Evolutionary conservation across 2,329 filamentous ascomycete species (phyloP).

Genomic region (Pseudodiploospora longispora): DNA sequence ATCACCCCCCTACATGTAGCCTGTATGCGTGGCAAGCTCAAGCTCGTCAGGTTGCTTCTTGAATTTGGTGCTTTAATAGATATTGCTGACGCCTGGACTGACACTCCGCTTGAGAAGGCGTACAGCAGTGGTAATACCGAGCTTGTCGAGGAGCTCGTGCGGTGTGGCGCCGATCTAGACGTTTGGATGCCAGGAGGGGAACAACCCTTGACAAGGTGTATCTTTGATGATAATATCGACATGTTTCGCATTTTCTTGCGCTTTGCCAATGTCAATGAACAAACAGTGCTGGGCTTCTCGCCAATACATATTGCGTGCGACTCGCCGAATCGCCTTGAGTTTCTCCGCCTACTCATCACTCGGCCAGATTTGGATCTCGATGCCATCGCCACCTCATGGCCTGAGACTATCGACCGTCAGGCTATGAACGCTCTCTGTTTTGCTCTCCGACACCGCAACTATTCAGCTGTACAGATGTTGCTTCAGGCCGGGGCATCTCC

Average conservation of each 20-base stretch:
- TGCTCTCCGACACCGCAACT: slow-evolving; percentile 7
- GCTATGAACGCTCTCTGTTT: slow-evolving; percentile 6
- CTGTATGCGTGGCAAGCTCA: slow-evolving; percentile 3
- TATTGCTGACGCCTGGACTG: slow-evolving; percentile 6
- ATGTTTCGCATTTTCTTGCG: slow-evolving; percentile 9
- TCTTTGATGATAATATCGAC: slow-evolving; percentile 3
- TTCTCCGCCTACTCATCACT: slow-evolving; percentile 7
- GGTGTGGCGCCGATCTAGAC: slow-evolving; percentile 10
- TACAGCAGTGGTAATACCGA: slow-evolving; percentile 2
- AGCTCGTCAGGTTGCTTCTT: slow-evolving; percentile 8
- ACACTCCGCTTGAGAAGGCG: slow-evolving; percentile 9
- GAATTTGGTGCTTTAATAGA: slow-evolving; percentile 10
- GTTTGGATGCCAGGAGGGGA: slow-evolving; percentile 5
- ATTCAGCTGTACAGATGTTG: slow-evolving; percentile 10
- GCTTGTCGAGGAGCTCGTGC: slow-evolving; percentile 10
- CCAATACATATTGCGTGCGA: slow-evolving; percentile 8
- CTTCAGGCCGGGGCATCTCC: slow-evolving; percentile 10
- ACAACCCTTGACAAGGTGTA: slow-evolving; percentile 6
- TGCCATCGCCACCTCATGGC: slow-evolving; percentile 1
- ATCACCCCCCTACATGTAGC: slow-evolving; percentile 7
- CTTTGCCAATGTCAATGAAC: slow-evolving; percentile 4
- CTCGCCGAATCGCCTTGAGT: slow-evolving; percentile 5
- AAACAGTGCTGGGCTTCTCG: slow-evolving; percentile 2
- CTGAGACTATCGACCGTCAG: neutral
- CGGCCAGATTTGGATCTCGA: slow-evolving; percentile 4